Evolutionary conservation across 2,329 filamentous ascomycete genomes (phyloP).

Genomic region (Rutstroemia sp.): DNA sequence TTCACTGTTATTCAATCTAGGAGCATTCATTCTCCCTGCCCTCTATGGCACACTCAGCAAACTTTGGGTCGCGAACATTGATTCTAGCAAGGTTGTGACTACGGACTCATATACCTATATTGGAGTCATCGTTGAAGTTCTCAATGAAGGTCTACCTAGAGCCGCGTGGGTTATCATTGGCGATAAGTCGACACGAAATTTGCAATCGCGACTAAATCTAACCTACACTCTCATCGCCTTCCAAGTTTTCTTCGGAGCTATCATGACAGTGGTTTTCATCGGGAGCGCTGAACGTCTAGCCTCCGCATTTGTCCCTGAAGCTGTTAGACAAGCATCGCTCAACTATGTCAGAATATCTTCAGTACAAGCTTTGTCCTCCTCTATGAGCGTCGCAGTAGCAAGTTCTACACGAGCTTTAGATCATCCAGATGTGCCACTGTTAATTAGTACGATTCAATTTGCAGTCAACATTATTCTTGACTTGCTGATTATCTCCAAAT

Average conservation of each 20-base stretch:
- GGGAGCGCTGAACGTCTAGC: conserved; percentile 48
- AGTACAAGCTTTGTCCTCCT: conserved; percentile 54
- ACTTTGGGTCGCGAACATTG: conserved; percentile 63
- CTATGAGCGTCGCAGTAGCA: conserved; percentile 56
- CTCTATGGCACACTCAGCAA: conserved; percentile 62
- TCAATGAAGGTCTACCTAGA: conserved; percentile 66
- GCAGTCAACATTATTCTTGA: conserved; percentile 60
- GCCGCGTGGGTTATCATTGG: conserved; percentile 64
- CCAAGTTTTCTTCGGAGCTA: conserved; percentile 48
- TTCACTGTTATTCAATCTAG: conserved; percentile 54
- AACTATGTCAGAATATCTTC: conserved; percentile 59
- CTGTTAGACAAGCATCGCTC: conserved; percentile 48
- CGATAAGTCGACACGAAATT: conserved; percentile 47
- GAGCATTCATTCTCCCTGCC: conserved; percentile 56
- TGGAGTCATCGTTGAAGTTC: conserved; percentile 54
- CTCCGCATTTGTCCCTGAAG: conserved; percentile 52
- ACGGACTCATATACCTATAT: conserved; percentile 67
- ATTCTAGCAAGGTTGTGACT: conserved; percentile 51
- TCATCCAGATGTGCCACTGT: conserved; percentile 59
- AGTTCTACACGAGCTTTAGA: conserved; percentile 58
- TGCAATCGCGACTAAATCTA: conserved; percentile 46
- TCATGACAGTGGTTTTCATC: conserved; percentile 54
- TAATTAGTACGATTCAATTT: conserved; percentile 59
- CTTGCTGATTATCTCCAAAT: conserved; percentile 57
- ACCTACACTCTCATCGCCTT: conserved; percentile 57